phyloP scores from a whole-genome alignment of 2,329 filamentous ascomycete genomes.

The Chaetomiaceae sp. region DNA sequence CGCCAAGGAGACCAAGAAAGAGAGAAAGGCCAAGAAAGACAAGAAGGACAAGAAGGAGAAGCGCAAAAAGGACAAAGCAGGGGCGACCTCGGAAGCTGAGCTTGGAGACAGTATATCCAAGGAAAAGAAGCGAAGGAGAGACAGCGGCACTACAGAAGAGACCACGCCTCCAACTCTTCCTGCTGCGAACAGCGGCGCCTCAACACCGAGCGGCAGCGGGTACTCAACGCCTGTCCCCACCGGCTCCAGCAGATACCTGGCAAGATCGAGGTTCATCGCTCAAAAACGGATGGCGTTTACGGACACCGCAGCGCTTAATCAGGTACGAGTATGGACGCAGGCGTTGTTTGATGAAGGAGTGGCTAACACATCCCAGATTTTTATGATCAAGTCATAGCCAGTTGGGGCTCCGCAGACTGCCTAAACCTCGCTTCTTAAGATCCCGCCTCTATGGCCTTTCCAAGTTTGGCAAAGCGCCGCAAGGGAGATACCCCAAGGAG shows the following conservation, averaged over 20 bases:
- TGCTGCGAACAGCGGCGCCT: slow-evolving; percentile 37
- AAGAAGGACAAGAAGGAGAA: slow-evolving; percentile 35
- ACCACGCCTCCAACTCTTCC: slow-evolving; percentile 1
- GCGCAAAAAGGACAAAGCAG: slow-evolving; percentile 34
- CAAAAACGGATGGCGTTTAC: slow-evolving; percentile 80
- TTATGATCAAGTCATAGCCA: slow-evolving; percentile 58
- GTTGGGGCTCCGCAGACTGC: no score
- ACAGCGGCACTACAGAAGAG: slow-evolving; percentile 6
- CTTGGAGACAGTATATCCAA: slow-evolving; percentile 25
- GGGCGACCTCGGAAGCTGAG: slow-evolving; percentile 23
- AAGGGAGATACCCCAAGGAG: no score
- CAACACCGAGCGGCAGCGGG: slow-evolving; percentile 39
- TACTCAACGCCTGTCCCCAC: slow-evolving; percentile 24
- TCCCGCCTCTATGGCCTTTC: no score
- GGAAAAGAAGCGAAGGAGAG: slow-evolving; percentile 23
- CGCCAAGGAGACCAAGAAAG: slow-evolving; percentile 14
- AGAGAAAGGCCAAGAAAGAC: slow-evolving; percentile 24
- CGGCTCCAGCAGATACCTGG: slow-evolving; percentile 58
- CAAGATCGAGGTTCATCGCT: slow-evolving; percentile 76
- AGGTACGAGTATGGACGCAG: slow-evolving; percentile 49
- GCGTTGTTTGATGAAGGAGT: neutral
- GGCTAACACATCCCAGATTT: slow-evolving; percentile 45
- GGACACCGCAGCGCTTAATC: slow-evolving; percentile 76
- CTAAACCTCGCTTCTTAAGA: no score
- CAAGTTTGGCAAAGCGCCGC: no score